Evolutionary conservation across 2,329 filamentous ascomycete genomes (phyloP).

Genomic region (Microdochium paspali): DNA sequence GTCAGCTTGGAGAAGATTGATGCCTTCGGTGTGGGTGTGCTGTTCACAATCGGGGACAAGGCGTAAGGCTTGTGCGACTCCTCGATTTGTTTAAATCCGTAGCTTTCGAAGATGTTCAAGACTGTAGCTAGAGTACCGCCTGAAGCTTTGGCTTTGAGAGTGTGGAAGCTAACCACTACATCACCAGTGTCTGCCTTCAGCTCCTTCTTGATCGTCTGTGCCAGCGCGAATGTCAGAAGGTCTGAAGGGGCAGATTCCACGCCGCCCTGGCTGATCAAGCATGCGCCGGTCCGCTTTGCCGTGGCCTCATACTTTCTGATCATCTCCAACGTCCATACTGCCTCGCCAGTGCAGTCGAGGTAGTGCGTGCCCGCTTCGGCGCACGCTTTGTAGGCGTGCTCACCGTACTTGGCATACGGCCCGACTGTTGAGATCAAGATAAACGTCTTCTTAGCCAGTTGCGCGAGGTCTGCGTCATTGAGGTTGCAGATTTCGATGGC

Average conservation of each 20-base stretch:
- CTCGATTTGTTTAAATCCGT: conserved; percentile 35
- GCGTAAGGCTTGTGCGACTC: conserved; percentile 40
- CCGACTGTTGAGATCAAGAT: conserved; percentile 50
- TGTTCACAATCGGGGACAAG: conserved; percentile 44
- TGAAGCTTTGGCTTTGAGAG: conserved; percentile 30
- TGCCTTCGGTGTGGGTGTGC: conserved; percentile 18
- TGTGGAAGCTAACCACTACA: conserved; percentile 39
- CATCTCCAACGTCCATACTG: conserved; percentile 49
- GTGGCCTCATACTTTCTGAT: conserved; percentile 45
- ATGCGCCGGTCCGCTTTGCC: conserved; percentile 44
- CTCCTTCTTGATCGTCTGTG: conserved; percentile 38
- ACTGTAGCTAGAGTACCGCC: conserved; percentile 63
- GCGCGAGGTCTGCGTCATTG: conserved; percentile 31
- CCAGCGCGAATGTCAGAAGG: conserved; percentile 44
- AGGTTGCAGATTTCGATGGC: conserved; percentile 44
- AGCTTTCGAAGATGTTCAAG: conserved; percentile 47
- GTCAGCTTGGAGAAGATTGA: conserved; percentile 35
- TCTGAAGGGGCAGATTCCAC: conserved; percentile 56
- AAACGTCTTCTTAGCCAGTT: conserved; percentile 45
- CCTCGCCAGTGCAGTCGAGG: conserved; percentile 53
- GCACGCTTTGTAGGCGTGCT: conserved; percentile 51
- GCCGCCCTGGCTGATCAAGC: conserved; percentile 52
- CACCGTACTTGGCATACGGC: conserved; percentile 47
- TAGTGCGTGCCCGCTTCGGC: conserved; percentile 56
- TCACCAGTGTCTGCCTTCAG: conserved; percentile 40